These are phyloP conservation scores for Casuarina glauca DNA, from an alignment of 306 rosid genomes.

Conservation along the genomic window DNA sequence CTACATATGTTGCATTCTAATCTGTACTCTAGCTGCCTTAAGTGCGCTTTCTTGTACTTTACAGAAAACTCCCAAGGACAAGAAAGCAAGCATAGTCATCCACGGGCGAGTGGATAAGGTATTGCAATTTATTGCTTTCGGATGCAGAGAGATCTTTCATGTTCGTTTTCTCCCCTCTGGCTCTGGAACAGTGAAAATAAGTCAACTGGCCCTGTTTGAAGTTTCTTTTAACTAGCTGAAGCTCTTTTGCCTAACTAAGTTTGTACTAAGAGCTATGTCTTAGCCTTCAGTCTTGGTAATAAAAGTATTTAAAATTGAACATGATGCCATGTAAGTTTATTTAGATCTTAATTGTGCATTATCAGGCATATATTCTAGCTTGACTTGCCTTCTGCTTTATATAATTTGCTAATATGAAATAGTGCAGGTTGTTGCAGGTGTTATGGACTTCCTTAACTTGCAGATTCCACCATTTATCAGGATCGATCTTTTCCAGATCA, in stretches of 20 bases:
- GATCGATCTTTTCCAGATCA: constrained; percentile 87
- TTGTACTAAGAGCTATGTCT: background rate
- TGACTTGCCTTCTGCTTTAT: constrained; percentile 22
- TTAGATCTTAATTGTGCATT: constrained; percentile 12
- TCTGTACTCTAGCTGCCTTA: constrained; percentile 29
- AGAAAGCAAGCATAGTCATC: constrained; percentile 85
- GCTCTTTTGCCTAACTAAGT: background rate
- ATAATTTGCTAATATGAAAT: constrained; percentile 26
- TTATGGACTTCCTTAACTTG: constrained; percentile 67
- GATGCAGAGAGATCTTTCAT: constrained; percentile 6
- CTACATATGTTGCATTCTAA: constrained; percentile 15
- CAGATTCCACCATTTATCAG: constrained; percentile 90
- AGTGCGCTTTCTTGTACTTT: constrained; percentile 33
- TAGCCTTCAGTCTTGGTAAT: background rate
- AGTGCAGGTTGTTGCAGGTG: constrained; percentile 83
- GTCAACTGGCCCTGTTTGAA: background rate
- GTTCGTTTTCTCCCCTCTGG: background rate
- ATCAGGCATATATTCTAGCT: constrained; percentile 17
- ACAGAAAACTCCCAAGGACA: constrained; percentile 98
- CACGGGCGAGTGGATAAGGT: constrained; percentile 94
- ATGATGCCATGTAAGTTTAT: constrained; percentile 2
- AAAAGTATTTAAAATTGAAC: constrained; percentile 9
- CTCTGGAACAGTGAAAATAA: background rate
- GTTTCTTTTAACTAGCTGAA: constrained; percentile 1
- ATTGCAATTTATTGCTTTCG: constrained; percentile 31